Percentiles rank a stretch among this genome's conserved stretches.
Conservation (phyloP, 2,329 filamentous ascomycete species). For the Fusarium citri region DNA sequence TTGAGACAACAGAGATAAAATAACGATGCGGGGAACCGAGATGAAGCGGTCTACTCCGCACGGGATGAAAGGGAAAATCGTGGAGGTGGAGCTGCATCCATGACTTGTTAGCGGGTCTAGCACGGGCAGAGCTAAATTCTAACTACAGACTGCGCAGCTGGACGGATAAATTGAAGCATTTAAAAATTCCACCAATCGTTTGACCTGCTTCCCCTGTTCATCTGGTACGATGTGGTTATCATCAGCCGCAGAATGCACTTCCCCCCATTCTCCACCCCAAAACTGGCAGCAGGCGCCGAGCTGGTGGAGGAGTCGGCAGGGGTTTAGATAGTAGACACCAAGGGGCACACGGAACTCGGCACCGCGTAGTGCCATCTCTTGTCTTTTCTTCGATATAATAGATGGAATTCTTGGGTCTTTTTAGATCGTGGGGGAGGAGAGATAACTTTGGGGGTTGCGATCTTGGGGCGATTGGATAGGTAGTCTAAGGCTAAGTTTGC, state of each 20-base stretch:
- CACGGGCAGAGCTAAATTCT: constrained; percentile 16
- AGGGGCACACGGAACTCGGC: constrained; percentile 39
- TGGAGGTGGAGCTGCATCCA: constrained; percentile 23
- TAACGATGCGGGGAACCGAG: constrained; percentile 34
- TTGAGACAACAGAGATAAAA: constrained; percentile 1
- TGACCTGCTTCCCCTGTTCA: neutral
- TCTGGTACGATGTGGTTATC: constrained; percentile 8
- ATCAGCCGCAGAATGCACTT: constrained; percentile 19
- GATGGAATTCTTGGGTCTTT: constrained; percentile 4
- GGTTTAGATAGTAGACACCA: constrained; percentile 1
- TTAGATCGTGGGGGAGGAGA: constrained; percentile 29
- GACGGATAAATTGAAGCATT: constrained; percentile 20
- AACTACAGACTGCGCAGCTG: neutral
- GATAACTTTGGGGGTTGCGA: constrained; percentile 32
- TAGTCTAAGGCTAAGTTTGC: constrained; percentile 24
- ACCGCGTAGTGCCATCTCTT: constrained; percentile 22
- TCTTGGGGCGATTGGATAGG: neutral
- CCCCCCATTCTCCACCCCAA: constrained; percentile 37
- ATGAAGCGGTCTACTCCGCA: constrained; percentile 37
- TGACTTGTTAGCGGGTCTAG: constrained; percentile 24
- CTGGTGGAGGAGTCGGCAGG: constrained; percentile 31
- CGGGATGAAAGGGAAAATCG: constrained; percentile 25
- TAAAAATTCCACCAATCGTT: constrained; percentile 31
- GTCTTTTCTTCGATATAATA: constrained; percentile 13
- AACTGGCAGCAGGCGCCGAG: constrained; percentile 34